A percentile compares a stretch with the other conserved stretches of the same genome.
phyloP scores from a whole-genome alignment of 2,329 filamentous ascomycete species.

The Fusarium brevicatenulatum region DNA sequence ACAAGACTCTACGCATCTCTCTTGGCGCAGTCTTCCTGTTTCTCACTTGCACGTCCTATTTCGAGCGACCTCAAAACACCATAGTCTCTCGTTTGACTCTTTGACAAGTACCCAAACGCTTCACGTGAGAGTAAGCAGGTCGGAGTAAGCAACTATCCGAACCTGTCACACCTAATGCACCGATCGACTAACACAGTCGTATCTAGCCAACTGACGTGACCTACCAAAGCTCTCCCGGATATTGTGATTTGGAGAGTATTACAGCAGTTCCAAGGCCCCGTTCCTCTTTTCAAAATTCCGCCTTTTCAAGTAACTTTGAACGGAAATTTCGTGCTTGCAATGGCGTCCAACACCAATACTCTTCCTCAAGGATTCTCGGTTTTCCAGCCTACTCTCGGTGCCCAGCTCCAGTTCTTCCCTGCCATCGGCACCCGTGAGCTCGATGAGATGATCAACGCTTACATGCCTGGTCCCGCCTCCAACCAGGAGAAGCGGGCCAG shows the following conservation, averaged over 20 bases:
- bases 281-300: constrained; percentile 15
- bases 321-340: constrained; percentile 32
- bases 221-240: background rate
- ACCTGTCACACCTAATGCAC: background rate
- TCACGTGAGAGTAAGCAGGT: constrained; percentile 37
- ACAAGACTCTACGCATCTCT: constrained; percentile 17
- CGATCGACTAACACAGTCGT: constrained; percentile 18
- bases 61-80: constrained; percentile 23
- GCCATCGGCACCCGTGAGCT: constrained; percentile 70
- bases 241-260: constrained; percentile 18
- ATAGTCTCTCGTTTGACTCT: constrained; percentile 6
- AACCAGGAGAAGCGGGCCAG: constrained; percentile 68
- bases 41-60: constrained; percentile 8
- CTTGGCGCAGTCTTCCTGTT: constrained; percentile 11
- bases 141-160: constrained; percentile 39
- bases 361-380: constrained; percentile 65
- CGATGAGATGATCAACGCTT: constrained; percentile 67
- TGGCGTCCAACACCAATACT: constrained; percentile 40
- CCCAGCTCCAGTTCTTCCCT: constrained; percentile 72
- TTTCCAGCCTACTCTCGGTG: constrained; percentile 67
- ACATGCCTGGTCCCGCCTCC: constrained; percentile 62
- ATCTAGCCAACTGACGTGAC: constrained; percentile 8
- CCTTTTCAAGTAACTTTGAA: constrained; percentile 6
- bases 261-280: constrained; percentile 7
- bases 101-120: constrained; percentile 6